Percentiles rank a stretch among this genome's conserved stretches.
phyloP scores from a whole-genome alignment of 139 green algal genomes.

The Gonium pectorale region DNA sequence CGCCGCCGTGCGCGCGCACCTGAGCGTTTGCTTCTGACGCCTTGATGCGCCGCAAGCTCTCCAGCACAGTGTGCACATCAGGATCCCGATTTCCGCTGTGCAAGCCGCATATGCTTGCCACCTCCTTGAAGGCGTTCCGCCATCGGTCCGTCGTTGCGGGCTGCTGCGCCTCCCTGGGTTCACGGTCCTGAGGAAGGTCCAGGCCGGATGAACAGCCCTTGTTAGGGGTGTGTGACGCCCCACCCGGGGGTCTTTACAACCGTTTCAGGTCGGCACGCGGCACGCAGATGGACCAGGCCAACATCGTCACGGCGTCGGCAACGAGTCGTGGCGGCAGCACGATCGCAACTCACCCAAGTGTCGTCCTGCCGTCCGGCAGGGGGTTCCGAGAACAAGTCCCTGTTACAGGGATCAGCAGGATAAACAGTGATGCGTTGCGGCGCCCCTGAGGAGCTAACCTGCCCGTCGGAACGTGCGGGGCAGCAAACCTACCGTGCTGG shows the following conservation, averaged over 20 bases:
- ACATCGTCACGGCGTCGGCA: too few species aligned
- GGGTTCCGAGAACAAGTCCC: constrained; percentile 29
- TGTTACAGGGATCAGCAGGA: too few species aligned
- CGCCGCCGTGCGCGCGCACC: too few species aligned
- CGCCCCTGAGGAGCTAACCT: too few species aligned
- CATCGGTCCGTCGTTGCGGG: constrained; percentile 48
- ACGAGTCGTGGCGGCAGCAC: too few species aligned
- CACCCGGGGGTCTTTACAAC: too few species aligned
- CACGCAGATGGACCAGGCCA: too few species aligned
- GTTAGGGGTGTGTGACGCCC: too few species aligned
- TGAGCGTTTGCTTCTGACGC: constrained; percentile 40
- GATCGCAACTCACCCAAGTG: constrained; percentile 8
- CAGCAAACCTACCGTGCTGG: constrained; percentile 1
- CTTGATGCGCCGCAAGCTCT: constrained; percentile 50
- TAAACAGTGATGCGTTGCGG: too few species aligned
- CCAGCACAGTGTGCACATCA: constrained; percentile 50
- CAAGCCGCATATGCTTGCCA: constrained; percentile 40
- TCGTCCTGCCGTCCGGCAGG: background rate
- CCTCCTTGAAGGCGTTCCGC: constrained; percentile 58
- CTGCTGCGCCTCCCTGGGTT: background rate
- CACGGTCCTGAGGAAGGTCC: constrained; percentile 2
- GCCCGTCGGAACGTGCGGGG: too few species aligned
- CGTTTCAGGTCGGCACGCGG: too few species aligned
- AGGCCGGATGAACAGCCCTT: too few species aligned
- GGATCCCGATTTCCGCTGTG: constrained; percentile 31